Conservation (phyloP, 2,329 filamentous ascomycete species). For the Zymoseptoria tritici region DNA sequence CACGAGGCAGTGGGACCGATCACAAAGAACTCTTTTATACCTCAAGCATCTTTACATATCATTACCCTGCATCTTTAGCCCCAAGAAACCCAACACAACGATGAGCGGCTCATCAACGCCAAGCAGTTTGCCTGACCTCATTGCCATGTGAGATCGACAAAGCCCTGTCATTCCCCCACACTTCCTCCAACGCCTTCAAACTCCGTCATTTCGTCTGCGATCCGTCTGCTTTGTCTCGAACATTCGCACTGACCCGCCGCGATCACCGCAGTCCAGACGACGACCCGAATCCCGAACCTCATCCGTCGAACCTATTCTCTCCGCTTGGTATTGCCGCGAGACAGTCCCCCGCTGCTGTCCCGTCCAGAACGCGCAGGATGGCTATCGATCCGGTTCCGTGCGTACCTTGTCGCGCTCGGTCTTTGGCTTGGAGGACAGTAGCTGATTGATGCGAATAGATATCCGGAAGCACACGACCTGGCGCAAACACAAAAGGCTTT, state of each 20-base stretch:
- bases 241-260: neutral
- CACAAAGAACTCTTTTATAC: neutral
- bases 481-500: slow-evolving; percentile 38
- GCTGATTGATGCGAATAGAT: slow-evolving; percentile 25
- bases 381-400: slow-evolving; percentile 26
- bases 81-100: neutral
- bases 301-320: neutral
- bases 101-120: neutral
- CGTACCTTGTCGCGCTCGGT: neutral
- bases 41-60: neutral
- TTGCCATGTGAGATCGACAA: neutral
- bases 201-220: neutral
- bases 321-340: neutral
- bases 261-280: neutral
- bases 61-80: neutral
- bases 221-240: neutral
- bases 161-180: neutral
- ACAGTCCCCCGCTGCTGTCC: neutral
- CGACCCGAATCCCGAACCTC: neutral
- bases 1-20: neutral
- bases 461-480: slow-evolving; percentile 40
- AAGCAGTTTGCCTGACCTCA: slow-evolving; percentile 1
- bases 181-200: neutral
- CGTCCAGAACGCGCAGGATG: slow-evolving; percentile 15
- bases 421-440: neutral